Evolutionary conservation across 495 filamentous ascomycete genomes (phyloP), one percentile per base, ranked within the genome.

Genomic region (Xylaria palmicola): DNA sequence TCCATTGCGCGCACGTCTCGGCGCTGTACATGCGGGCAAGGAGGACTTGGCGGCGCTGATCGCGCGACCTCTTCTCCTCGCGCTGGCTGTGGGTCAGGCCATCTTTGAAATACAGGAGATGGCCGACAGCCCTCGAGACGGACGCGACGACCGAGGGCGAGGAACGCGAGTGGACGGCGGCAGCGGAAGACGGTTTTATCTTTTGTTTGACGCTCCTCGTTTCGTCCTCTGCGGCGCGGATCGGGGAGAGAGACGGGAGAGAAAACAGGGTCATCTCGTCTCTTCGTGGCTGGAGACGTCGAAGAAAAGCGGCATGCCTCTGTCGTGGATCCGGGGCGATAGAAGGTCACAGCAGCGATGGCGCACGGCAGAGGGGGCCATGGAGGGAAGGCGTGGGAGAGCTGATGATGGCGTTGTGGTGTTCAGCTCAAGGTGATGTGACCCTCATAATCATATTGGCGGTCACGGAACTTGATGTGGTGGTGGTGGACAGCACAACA

Each of bases 21-120:
- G 89, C 87, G 70, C 82, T 82, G 51, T 83, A 80, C 77, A 91
- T 81, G 55, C 83, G 81, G 52, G 85, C 69, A 53, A 83, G 82
- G 1, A 91, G 68, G 5, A 90, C 78, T 70, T 88, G 82, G 69
- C 81, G 86, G 52, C 79, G 80, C 65, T 88, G 82, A 59, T 88
- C 85, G 22, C 68, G 59, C 41, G 79, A 73, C 59, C 75, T 70
- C 67, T 69, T 77, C 49, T 79, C 72, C 20, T 77, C 75, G 36
- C 85, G 77, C 55, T 88, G 78, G 41, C 83, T 78, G 59, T 77
- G 74, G 7, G 81, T 81, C 17, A 83, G 73, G 37, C 84, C 85
- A 74, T 88, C 85, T 56, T 55, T 65, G 20, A 71, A 51, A 48
- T 65, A 65, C n/a, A 72, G 57, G 12, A 72, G 56, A 27, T 58